Evolutionary conservation across 2,329 filamentous ascomycete species (phyloP), one percentile per base, ranked within the genome.

Genomic region (Arthrobotrys sphaeroides): DNA sequence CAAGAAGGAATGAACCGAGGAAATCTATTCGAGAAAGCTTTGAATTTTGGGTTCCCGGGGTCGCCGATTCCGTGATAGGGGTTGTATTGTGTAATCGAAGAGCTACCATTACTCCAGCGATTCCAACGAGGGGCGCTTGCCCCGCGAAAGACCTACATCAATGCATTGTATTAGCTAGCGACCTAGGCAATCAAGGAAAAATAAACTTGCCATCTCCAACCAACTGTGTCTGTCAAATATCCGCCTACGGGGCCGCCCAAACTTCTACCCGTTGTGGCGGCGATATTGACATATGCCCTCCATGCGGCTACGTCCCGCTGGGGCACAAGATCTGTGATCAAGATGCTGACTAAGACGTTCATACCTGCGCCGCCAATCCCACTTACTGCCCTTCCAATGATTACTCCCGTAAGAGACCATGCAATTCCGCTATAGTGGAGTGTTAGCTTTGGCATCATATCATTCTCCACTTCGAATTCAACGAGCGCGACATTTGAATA

Each of bases 191-290:
- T n/a, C n/a, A n/a, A n/a, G n/a, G n/a, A n/a, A n/a, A n/a, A n/a
- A n/a, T n/a, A 24, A 13, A 79, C 82, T 77, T 77, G 87, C 88
- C 88, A 90, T 81, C 89, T 83, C 89, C 89, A 91, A 13, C 89
- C 89, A 10, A 90, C 84, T 0, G 85, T 85, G 77, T 90, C 88
- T 0, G 88, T 86, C 1, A 90, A 81, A 79, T 84, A 87, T 1
- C 89, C 89, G 0, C 89, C 89, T 0, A 90, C 68, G 2, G 86
- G 86, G 0, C 86, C 86, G 1, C 86, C 86, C 0, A 87, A 78
- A 47, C 85, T 86, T 36, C 86, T 82, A 1, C 86, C 86, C 1
- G 83, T 82, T 0, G 86, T 87, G 9, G 85, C 83, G 9, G 85
- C 84, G 0, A 88, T 82, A 45, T 88, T 87, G 67, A 87, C 82